Conservation (phyloP, 2,329 filamentous ascomycete species). For the Pseudocercospora cruenta region DNA sequence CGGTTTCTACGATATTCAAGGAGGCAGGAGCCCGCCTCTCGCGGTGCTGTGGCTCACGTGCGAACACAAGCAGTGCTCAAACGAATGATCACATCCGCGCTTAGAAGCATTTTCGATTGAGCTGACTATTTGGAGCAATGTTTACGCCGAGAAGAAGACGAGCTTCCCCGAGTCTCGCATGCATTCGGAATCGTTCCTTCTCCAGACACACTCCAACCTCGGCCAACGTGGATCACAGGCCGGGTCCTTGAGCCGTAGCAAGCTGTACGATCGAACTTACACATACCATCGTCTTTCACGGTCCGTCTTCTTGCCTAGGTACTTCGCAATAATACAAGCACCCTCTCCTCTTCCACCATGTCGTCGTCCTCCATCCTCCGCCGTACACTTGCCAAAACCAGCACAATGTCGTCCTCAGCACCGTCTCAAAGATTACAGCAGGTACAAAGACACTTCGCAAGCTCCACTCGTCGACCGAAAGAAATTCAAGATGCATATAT, state of each 20-base stretch:
- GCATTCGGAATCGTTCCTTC: no score
- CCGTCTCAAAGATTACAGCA: slow-evolving; percentile 33
- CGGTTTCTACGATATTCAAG: no score
- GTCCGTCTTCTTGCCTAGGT: neutral
- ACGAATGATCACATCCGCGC: no score
- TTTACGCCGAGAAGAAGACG: no score
- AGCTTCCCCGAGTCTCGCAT: neutral
- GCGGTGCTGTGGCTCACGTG: no score
- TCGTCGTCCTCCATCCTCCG: slow-evolving; percentile 28
- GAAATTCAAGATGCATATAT: slow-evolving; percentile 94
- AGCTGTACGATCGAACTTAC: neutral
- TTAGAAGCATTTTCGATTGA: no score
- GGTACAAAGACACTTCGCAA: slow-evolving; percentile 51
- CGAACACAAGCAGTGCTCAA: no score
- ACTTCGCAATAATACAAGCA: neutral
- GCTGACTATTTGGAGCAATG: no score
- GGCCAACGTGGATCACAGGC: no score
- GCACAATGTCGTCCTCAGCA: slow-evolving; percentile 30
- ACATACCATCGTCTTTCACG: neutral
- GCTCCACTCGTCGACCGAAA: slow-evolving; percentile 53
- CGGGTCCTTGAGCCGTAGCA: slow-evolving; percentile 1
- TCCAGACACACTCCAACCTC: neutral
- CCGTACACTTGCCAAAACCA: slow-evolving; percentile 26
- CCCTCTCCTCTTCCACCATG: slow-evolving; percentile 15
- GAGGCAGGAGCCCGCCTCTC: no score